phyloP scores from a whole-genome alignment of 2,329 filamentous ascomycete genomes.

The Metarhizium rileyi region DNA sequence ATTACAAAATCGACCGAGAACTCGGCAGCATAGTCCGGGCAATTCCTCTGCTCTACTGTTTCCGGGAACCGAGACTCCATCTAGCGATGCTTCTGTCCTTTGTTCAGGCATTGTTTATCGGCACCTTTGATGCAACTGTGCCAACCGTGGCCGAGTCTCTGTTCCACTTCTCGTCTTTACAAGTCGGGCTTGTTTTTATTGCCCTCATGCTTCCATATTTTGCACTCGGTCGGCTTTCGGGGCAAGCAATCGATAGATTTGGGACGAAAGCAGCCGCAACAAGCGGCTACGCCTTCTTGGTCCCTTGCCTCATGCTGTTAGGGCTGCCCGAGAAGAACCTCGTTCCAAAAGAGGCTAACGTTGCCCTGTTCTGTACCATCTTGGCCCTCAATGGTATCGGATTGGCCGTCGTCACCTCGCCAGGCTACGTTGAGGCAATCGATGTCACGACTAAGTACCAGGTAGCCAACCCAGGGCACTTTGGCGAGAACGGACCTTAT shows the following conservation, averaged over 20 bases:
- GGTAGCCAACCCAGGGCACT: slow-evolving; percentile 7
- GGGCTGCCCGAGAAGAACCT: not conserved
- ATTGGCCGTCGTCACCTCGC: not conserved
- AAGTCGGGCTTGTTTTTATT: slow-evolving; percentile 1
- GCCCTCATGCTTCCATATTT: not conserved
- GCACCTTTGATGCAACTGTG: slow-evolving; percentile 1
- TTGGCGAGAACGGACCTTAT: slow-evolving; percentile 8
- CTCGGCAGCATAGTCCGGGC: not conserved
- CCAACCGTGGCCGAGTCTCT: not conserved
- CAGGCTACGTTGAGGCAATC: slow-evolving; percentile 6
- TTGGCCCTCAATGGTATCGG: slow-evolving; percentile 2
- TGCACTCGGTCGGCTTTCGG: slow-evolving; percentile 1
- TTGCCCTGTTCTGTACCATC: not conserved
- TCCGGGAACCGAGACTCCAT: not conserved
- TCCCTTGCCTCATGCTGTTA: not conserved
- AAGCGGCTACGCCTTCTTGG: not conserved
- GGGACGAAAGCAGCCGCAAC: slow-evolving; percentile 5
- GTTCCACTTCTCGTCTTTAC: not conserved
- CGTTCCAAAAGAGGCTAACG: not conserved
- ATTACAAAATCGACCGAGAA: too few species aligned
- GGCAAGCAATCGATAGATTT: slow-evolving; percentile 4
- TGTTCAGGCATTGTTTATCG: not conserved
- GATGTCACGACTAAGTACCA: slow-evolving; percentile 5
- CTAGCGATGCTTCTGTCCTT: not conserved
- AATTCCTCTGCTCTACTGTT: slow-evolving; percentile 2